These are phyloP conservation scores for Rhodotorula taiwanensis DNA, from an alignment of 768 basidiomycete genomes.

Conservation along the genomic window DNA sequence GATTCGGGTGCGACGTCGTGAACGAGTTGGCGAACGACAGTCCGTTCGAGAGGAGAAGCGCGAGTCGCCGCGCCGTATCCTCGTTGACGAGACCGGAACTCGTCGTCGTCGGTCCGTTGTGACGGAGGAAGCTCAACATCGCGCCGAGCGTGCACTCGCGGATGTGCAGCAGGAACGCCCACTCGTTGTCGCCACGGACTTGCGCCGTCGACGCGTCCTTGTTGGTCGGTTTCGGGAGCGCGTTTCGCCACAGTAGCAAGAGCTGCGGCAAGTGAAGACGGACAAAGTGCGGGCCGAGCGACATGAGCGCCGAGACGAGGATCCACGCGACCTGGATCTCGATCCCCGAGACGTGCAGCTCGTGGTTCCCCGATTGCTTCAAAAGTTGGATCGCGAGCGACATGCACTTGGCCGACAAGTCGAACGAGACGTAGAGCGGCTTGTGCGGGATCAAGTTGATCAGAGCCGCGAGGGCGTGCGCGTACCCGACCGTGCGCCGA, in stretches of 20 bases:
- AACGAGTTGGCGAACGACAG: constrained; percentile 85
- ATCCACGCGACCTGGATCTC: constrained; percentile 96
- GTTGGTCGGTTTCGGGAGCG: constrained; percentile 84
- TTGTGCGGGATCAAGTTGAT: constrained; percentile 77
- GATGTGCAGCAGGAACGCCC: constrained; percentile 84
- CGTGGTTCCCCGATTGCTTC: constrained; percentile 84
- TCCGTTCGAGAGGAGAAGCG: constrained; percentile 78
- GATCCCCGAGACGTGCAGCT: constrained; percentile 67
- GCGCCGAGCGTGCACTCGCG: constrained; percentile 84
- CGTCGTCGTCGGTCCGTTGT: constrained; percentile 51
- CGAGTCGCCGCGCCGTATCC: constrained; percentile 81
- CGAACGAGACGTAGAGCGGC: constrained; percentile 89
- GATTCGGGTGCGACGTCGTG: constrained; percentile 60
- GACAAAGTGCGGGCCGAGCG: constrained; percentile 86
- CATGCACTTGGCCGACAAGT: constrained; percentile 65
- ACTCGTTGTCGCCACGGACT: constrained; percentile 66
- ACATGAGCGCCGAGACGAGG: constrained; percentile 79
- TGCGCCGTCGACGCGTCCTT: constrained; percentile 64
- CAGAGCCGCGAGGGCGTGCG: constrained; percentile 80
- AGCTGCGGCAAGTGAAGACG: constrained; percentile 87
- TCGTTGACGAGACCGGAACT: constrained; percentile 67
- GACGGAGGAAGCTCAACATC: constrained; percentile 74
- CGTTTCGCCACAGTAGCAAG: constrained; percentile 93
- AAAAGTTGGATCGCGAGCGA: constrained; percentile 84
- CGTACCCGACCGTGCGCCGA: constrained; percentile 71